Evolutionary conservation across 148 eudicot genomes (phyloP), one percentile per base, ranked within the genome.

Genomic region (Dysphania ambrosioides): DNA sequence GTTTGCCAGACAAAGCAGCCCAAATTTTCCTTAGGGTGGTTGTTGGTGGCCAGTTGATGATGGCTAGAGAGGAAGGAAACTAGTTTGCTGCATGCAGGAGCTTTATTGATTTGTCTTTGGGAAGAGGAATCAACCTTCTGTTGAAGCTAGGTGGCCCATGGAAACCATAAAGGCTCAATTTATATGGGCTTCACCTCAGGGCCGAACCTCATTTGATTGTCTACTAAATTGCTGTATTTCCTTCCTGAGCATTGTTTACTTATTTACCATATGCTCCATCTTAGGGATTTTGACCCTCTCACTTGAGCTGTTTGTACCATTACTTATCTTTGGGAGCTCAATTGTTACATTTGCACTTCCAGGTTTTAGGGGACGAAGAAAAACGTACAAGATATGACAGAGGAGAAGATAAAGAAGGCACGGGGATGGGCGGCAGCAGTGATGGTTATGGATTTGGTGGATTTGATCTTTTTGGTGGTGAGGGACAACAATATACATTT

Each of bases 291-390:
- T 62, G 38, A 63, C 7, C 21, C 27, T 26, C 8, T 63, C 26
- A 49, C 49, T 38, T 19, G 13, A 32, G 40, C 21, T 71, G 29
- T 77, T 71, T 30, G 36, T 42, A 23, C 36, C 53, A 24, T 72
- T n/a, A 63, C 71, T 36, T 30, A 27, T 31, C 44, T 38, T 31
- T 32, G 8, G 13, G 55, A 24, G 55, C 77, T 78, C 64, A 59
- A 70, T 59, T 10, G 49, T 56, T 12, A 60, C 26, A 10, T 38
- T 31, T 64, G 27, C 31, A 35, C 68, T 74, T 74, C 56, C 88
- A 94, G 97, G 83, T 94, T 71, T 90, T 91, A 30, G 87, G 96
- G 16, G 98, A 94, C 65, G 97, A 94, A 18, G 98, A 94, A 29
- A 94, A 94, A 75, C 95, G 98, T 18, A 79, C 88, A 60, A 86